Evolutionary conservation across 2,329 filamentous ascomycete genomes (phyloP).

Genomic region (Ilyonectria mors-panacis): DNA sequence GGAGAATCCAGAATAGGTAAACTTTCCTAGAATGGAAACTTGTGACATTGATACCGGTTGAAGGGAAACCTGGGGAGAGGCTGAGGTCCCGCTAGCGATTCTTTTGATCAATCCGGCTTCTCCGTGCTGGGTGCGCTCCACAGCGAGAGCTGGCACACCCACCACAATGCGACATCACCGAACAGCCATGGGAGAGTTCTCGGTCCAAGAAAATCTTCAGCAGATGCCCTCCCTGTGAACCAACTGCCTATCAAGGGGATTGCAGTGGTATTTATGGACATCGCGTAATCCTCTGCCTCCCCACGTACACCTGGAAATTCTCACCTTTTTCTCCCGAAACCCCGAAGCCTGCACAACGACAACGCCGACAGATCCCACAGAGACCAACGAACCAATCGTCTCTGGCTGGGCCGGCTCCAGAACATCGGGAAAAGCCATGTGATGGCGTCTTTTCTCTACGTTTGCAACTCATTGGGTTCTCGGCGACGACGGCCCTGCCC

Average conservation of each 20-base stretch:
- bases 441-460: constrained; percentile 9
- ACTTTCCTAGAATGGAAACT: constrained; percentile 23
- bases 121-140: no score
- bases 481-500: not conserved
- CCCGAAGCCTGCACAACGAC: constrained; percentile 11
- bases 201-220: no score
- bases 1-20: constrained; percentile 25
- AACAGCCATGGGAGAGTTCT: no score
- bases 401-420: constrained; percentile 1
- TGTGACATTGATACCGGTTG: not conserved
- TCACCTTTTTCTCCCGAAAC: constrained; percentile 11
- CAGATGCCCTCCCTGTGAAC: not conserved
- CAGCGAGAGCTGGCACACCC: no score
- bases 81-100: not conserved
- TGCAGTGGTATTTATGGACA: not conserved
- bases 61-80: constrained; percentile 21
- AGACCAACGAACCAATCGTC: constrained; percentile 20
- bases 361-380: constrained; percentile 25
- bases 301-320: not conserved
- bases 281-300: not conserved
- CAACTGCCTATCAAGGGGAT: not conserved
- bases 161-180: no score
- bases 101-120: not conserved
- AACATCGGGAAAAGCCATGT: constrained; percentile 19
- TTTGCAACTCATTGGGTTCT: constrained; percentile 5